A percentile compares a stretch with the other conserved stretches of the same genome.
Conservation (phyloP, 148 eudicot species). For the Dianthus caryophyllus region DNA sequence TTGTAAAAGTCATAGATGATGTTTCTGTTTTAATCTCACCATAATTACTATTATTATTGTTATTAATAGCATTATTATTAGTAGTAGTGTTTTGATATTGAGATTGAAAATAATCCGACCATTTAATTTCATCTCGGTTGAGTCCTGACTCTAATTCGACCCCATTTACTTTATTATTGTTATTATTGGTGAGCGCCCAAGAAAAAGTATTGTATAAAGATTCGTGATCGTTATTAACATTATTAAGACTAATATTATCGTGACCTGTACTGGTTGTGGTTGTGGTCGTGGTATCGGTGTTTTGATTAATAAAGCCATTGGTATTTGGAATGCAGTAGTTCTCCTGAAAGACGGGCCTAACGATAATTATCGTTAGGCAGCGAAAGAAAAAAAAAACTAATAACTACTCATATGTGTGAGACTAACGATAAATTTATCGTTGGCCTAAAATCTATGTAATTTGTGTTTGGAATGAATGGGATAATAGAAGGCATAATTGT, state of each 20-base stretch:
- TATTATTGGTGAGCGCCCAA: slow-evolving; percentile 34
- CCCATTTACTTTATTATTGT: slow-evolving; percentile 13
- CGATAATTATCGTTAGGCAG: too few species aligned
- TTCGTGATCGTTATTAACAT: slow-evolving; percentile 16
- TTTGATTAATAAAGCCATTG: neutral
- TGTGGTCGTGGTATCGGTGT: slow-evolving; percentile 19
- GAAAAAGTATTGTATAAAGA: slow-evolving; percentile 38
- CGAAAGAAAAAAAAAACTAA: too few species aligned
- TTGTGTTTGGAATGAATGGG: slow-evolving; percentile 29
- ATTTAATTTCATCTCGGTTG: slow-evolving; percentile 53
- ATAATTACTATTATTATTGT: slow-evolving; percentile 9
- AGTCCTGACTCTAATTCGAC: slow-evolving; percentile 21
- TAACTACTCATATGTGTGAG: too few species aligned
- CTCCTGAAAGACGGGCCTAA: too few species aligned
- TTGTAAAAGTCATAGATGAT: slow-evolving; percentile 15
- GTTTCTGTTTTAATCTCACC: slow-evolving; percentile 49
- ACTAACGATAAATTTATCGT: too few species aligned
- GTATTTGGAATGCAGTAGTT: too few species aligned
- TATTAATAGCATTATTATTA: too few species aligned
- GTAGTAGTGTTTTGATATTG: slow-evolving; percentile 32
- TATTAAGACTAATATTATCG: slow-evolving; percentile 8
- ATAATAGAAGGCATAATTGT: slow-evolving; percentile 25
- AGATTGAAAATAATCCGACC: slow-evolving; percentile 61
- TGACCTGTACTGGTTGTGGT: neutral
- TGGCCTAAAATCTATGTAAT: too few species aligned